phyloP scores from a whole-genome alignment of 306 rosid genomes.

The Cicer judaicum region DNA sequence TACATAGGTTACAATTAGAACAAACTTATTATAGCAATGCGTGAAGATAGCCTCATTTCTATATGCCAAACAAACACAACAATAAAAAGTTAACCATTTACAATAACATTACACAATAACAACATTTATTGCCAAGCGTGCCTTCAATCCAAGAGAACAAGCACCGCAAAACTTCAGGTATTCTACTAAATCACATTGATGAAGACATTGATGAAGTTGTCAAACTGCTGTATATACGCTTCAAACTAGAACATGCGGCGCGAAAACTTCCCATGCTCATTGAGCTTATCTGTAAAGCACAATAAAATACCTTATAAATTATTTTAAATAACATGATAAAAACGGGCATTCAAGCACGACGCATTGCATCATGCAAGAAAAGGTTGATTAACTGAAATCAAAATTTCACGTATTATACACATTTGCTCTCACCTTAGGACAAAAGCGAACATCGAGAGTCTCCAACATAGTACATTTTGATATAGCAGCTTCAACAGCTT shows the following conservation, averaged over 20 bases:
- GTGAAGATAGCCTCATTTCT: constrained; percentile 51
- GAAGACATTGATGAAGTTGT: constrained; percentile 54
- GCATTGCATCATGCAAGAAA: background rate
- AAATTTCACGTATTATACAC: background rate
- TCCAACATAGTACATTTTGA: constrained; percentile 86
- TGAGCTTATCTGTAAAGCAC: constrained; percentile 60
- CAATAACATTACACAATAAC: constrained; percentile 46
- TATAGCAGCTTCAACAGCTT: constrained; percentile 83
- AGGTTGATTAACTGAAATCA: constrained; percentile 24
- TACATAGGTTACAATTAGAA: constrained; percentile 27
- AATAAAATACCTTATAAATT: background rate
- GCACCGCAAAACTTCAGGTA: constrained; percentile 30
- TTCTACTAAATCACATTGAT: constrained; percentile 35
- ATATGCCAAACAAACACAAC: constrained; percentile 52
- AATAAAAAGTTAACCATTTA: constrained; percentile 47
- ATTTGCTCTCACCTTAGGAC: constrained; percentile 75
- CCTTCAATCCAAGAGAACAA: constrained; percentile 40
- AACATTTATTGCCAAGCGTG: constrained; percentile 39
- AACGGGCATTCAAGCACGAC: background rate
- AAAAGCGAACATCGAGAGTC: constrained; percentile 95
- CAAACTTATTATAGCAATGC: constrained; percentile 50
- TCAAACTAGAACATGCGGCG: constrained; percentile 74
- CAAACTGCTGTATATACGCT: constrained; percentile 95
- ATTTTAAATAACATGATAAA: background rate
- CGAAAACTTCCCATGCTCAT: constrained; percentile 81